phyloP scores from a whole-genome alignment of 2,329 filamentous ascomycete species.

The Rosellinia necatrix region DNA sequence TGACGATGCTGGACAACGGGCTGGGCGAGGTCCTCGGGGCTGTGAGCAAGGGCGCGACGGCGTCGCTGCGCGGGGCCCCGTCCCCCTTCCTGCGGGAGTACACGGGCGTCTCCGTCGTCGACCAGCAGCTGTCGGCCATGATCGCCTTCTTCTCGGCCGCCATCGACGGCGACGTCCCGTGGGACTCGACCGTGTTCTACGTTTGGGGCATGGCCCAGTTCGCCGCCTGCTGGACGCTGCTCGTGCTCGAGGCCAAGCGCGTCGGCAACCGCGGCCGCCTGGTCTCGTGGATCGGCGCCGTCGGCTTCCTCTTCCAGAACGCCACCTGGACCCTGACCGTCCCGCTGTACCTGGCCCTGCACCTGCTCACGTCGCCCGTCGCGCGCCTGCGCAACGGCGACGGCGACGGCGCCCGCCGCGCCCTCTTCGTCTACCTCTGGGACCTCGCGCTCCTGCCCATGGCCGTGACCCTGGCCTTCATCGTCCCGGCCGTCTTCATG shows the following conservation, averaged over 20 bases:
- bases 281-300: constrained; percentile 31
- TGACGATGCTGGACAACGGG: constrained; percentile 25
- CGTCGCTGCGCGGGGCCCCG: constrained; percentile 28
- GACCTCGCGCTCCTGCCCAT: constrained; percentile 39
- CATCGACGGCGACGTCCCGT: constrained; percentile 35
- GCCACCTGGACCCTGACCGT: constrained; percentile 34
- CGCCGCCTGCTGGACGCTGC: constrained; percentile 34
- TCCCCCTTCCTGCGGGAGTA: constrained; percentile 31
- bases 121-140: constrained; percentile 36
- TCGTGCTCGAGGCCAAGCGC: constrained; percentile 39
- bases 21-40: constrained; percentile 17
- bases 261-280: constrained; percentile 35
- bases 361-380: constrained; percentile 39
- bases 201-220: constrained; percentile 39
- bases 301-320: constrained; percentile 36
- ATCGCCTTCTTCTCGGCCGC: constrained; percentile 34
- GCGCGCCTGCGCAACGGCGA: constrained; percentile 31
- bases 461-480: constrained; percentile 35
- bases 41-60: constrained; percentile 14
- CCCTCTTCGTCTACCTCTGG: constrained; percentile 39
- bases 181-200: constrained; percentile 32
- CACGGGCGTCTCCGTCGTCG: constrained; percentile 29
- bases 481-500: constrained; percentile 38
- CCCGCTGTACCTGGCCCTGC: constrained; percentile 37
- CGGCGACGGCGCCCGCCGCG: constrained; percentile 29